Evolutionary conservation across 2,329 filamentous ascomycete genomes (phyloP), one percentile per base, ranked within the genome.

Genomic region (Fusarium pseudocircinatum): DNA sequence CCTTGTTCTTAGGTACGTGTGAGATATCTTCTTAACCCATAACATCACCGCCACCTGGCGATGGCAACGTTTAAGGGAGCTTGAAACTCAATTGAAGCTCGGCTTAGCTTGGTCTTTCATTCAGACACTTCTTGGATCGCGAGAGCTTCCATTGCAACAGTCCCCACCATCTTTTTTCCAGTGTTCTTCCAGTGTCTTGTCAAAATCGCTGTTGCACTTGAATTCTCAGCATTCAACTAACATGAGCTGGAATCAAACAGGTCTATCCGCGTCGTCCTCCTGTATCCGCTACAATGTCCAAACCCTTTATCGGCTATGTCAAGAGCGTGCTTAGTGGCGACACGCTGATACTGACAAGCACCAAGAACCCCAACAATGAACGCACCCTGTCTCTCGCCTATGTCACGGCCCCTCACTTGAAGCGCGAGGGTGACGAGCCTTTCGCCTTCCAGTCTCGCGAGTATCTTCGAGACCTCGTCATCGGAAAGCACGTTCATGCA

Each of bases 291-390:
- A 83, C 64, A 78, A 87, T 88, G 86, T 84, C 82, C 66, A 88
- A 87, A 81, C 83, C 83, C 60, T 89, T 89, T 78, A 83, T 90
- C 82, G 90, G 92, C 81, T 93, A 91, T 79, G 95, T 98, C 84
- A 99, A 99, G 88, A 94, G 93, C 82, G 94, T 97, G 77, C 87
- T 97, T 79, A 98, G 95, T 79, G 96, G 96, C 79, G 96, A 98
- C 86, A 97, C 95, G 34, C 85, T 98, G 77, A 87, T 98, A 74
- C 86, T 98, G 79, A 90, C 92, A 78, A 94, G 93, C 83, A 88
- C 94, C 80, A 92, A 91, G 83, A 95, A 97, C 81, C 92, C 93
- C 40, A 88, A 90, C 74, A 90, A 92, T 82, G 96, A 98, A 85
- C 93, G 94, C 78, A 94, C 89, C 59, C 88, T 99, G 78, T 97